Evolutionary conservation across 140 eudicot species (phyloP), one percentile per base, ranked within the genome.

Genomic region (Flaveria floridana): DNA sequence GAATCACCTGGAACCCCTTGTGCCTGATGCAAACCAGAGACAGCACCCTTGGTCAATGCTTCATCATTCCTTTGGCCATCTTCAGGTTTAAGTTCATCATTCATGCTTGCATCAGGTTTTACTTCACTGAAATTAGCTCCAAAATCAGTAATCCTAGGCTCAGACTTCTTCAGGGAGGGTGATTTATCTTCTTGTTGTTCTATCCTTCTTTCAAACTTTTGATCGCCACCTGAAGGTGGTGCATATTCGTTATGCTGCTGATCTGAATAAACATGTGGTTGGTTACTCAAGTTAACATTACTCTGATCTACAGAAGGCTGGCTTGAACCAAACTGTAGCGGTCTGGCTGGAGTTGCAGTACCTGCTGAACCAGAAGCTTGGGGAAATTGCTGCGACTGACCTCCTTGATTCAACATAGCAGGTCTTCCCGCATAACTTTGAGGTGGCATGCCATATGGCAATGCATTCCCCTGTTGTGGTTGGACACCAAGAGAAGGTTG

Each of bases 351-450:
- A 53, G 89, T 74, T 18, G 72, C 53, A 71, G 82, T 68, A 67
- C 86, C 82, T 50, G 82, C 74, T 46, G 79, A 76, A 71, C 84
- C 89, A 70, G 84, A 74, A 55, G 91, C 42, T 25, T 81, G 88
- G 6, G 86, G 64, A 66, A 71, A 78, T 30, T 68, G 83, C 64
- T 79, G 94, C 37, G 81, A 61, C 47, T 68, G 84, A 20, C 57
- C 66, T 39, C 81, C 89, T 14, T 80, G 88, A 78, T 71, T 82
- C 82, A 75, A 74, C 75, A 85, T 72, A 44, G 69, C 55, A 6
- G 91, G 89, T 69, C 82, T 76, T 76, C 84, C 87, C 44, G 12
- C 83, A 28, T 83, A 80, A 74, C 68, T 71, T 53, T 88, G 97
- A 58, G 89, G 89, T 34, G 80, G 92, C 81, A 83, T 50, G 47